These are phyloP conservation scores for Aspergillus cavernicola DNA, from an alignment of 495 filamentous ascomycete genomes.

Conservation along the genomic window DNA sequence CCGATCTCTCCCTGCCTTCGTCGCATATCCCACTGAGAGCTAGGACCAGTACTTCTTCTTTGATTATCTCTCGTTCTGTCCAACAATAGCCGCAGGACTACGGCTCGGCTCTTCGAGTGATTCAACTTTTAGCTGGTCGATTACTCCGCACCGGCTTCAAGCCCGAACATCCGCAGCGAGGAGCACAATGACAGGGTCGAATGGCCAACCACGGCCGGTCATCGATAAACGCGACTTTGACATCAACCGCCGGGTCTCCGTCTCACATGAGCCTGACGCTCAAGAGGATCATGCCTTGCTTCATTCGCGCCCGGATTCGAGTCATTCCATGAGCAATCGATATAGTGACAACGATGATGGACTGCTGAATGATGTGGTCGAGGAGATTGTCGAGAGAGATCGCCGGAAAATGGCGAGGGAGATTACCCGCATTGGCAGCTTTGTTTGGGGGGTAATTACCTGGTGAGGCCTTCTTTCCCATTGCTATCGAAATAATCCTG, in stretches of 20 bases:
- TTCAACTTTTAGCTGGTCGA: too few relatives aligned
- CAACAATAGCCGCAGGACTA: too few relatives aligned
- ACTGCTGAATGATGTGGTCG: slow-evolving; percentile 58
- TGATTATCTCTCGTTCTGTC: not conserved
- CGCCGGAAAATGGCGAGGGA: slow-evolving; percentile 49
- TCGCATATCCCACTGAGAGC: too few relatives aligned
- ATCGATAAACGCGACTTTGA: slow-evolving; percentile 63
- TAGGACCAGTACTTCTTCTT: too few relatives aligned
- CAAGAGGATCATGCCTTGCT: slow-evolving; percentile 13
- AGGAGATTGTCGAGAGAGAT: slow-evolving; percentile 57
- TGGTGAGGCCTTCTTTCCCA: slow-evolving; percentile 38
- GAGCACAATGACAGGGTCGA: slow-evolving; percentile 28
- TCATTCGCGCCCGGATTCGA: slow-evolving; percentile 22
- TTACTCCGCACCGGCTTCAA: not conserved
- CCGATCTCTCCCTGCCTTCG: not conserved
- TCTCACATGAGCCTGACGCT: slow-evolving; percentile 29
- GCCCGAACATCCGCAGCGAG: not conserved
- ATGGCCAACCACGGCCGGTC: slow-evolving; percentile 18
- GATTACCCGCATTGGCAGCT: slow-evolving; percentile 51
- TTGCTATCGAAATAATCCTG: not conserved
- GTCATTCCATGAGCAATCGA: slow-evolving; percentile 14
- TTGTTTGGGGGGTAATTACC: slow-evolving; percentile 57
- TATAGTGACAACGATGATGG: slow-evolving; percentile 47
- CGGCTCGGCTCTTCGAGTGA: too few relatives aligned
- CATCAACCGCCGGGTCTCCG: slow-evolving; percentile 43